Base-by-base conservation (phyloP, 1,284 basidiomycete species). In the Fomitopsis betulina region DNA sequence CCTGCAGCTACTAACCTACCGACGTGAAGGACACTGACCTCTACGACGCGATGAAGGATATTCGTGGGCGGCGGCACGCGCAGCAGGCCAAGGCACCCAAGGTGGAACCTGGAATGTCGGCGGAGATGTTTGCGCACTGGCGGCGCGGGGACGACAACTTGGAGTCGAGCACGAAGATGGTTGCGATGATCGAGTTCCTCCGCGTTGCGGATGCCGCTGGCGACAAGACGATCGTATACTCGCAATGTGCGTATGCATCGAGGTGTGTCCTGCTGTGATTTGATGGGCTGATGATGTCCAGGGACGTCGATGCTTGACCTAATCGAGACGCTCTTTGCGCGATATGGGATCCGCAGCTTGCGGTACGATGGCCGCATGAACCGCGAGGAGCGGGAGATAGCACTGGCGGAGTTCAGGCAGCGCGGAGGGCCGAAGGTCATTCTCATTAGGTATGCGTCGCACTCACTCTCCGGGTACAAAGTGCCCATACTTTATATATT, bases 261-360 rank as follows among this genome's bases (percentile, higher is more conserved):
- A 3, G 21, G 9, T 23, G 10, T 39, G 32, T 13, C 35, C n/a
- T 25, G 23, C 21, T 53, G 58, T n/a, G 25, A 33, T 15, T 15
- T 37, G 21, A 21, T 32, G 13, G 9, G 10, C 10, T 37, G 6
- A 23, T 15, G 58, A 30, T 12, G 13, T 37, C 3, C 59, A 88
- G 86, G 86, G 86, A 89, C 86, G 0, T 85, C 84, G 1, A 86
- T 87, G 83, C 76, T 89, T 30, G 82, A 87, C 66, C 71, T 88
- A 15, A 72, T 87, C 47, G 84, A 86, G 62, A 80, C 72, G 19
- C 56, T 85, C 27, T 80, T 88, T 63, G 73, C 75, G 8, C 76
- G 83, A 17, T 73, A 86, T 65, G 84, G 83, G 1, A 81, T 87
- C n/a, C 75, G 79, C 52, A 80, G 65, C 58, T 65, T 88, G 58